Percentiles rank a stretch among this genome's conserved stretches.
phyloP scores from a whole-genome alignment of 2,329 filamentous ascomycete genomes.

The Mollisia scopiformis region DNA sequence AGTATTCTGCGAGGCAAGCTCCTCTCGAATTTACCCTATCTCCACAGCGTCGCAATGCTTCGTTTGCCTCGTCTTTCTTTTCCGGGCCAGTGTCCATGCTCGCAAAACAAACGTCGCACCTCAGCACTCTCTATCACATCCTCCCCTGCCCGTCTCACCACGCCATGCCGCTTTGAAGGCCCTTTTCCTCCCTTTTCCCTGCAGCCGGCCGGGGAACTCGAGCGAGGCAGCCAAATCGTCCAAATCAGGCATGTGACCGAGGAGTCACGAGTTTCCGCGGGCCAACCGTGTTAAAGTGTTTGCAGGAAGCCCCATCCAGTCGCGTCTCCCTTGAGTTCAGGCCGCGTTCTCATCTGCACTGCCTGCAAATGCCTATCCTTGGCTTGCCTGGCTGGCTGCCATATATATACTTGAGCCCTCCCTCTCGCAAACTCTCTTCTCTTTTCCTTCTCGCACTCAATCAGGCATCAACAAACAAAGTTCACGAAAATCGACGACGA shows the following conservation, averaged over 20 bases:
- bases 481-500: not conserved
- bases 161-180: not conserved
- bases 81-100: not conserved
- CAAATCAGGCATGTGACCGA: not conserved
- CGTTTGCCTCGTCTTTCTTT: conserved; percentile 11
- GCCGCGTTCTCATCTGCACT: conserved; percentile 1
- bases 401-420: conserved; percentile 22
- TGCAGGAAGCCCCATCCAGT: not conserved
- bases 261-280: not conserved
- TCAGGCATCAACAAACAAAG: conserved; percentile 13
- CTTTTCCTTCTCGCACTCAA: conserved; percentile 12
- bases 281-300: conserved; percentile 1
- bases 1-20: not conserved
- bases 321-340: conserved; percentile 5
- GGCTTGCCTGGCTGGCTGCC: conserved; percentile 14
- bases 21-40: not conserved
- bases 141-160: conserved; percentile 7
- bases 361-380: no score
- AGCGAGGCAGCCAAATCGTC: not conserved
- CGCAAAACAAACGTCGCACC: not conserved
- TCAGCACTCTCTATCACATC: conserved; percentile 4
- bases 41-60: not conserved
- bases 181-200: not conserved
- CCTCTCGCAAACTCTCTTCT: not conserved
- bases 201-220: not conserved